Evolutionary conservation across 768 basidiomycete genomes (phyloP).

Genomic region (Chalciporus sphaerocephalus): DNA sequence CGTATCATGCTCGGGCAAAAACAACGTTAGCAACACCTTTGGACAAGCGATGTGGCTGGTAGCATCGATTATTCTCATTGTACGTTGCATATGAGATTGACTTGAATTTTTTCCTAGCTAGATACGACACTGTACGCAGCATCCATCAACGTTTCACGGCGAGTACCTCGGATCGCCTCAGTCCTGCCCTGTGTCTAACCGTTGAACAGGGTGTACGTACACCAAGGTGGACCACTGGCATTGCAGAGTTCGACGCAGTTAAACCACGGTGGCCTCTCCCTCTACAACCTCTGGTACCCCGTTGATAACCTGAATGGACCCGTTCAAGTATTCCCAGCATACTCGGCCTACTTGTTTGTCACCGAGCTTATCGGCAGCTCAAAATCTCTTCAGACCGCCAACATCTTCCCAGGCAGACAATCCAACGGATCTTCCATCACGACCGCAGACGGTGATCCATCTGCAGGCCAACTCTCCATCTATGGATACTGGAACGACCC

Average conservation of each 20-base stretch:
- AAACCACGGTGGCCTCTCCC: constrained; percentile 43
- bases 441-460: constrained; percentile 44
- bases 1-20: constrained; percentile 48
- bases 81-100: not conserved
- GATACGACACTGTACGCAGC: constrained; percentile 21
- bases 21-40: constrained; percentile 50
- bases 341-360: constrained; percentile 49
- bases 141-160: constrained; percentile 47
- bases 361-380: constrained; percentile 45
- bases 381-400: constrained; percentile 40
- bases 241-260: constrained; percentile 47
- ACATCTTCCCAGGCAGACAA: constrained; percentile 50
- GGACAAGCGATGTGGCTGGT: constrained; percentile 53
- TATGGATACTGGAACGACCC: constrained; percentile 48
- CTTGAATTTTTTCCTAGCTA: constrained; percentile 8
- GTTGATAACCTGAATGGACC: constrained; percentile 46
- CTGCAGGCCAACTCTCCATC: constrained; percentile 45
- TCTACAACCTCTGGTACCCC: constrained; percentile 51
- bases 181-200: not conserved
- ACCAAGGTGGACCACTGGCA: constrained; percentile 51
- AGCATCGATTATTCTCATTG: constrained; percentile 17
- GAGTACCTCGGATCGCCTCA: not conserved
- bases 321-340: constrained; percentile 50
- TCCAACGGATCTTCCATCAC: constrained; percentile 50
- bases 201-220: constrained; percentile 42